A percentile compares a stretch with the other conserved stretches of the same genome.
phyloP scores from a whole-genome alignment of 805 yeast species.

The Myxozyma vanderwaltii region DNA sequence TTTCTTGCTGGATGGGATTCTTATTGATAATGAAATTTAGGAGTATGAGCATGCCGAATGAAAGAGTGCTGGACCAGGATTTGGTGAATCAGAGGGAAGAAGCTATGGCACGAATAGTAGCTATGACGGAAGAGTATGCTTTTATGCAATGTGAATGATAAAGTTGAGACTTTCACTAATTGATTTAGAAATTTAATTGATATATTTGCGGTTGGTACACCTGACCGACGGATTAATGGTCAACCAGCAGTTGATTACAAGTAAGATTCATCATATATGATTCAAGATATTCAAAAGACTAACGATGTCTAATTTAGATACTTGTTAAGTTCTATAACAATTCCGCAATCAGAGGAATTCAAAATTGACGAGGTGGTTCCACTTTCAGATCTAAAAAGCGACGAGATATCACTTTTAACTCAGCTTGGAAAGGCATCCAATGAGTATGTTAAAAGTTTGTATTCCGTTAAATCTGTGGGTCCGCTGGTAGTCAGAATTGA shows the following conservation, averaged over 20 bases:
- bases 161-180: not conserved
- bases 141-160: not conserved
- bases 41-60: slow-evolving; percentile 23
- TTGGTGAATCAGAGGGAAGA: slow-evolving; percentile 19
- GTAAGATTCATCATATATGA: slow-evolving; percentile 6
- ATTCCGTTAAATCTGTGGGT: slow-evolving; percentile 26
- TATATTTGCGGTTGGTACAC: slow-evolving; percentile 32
- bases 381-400: slow-evolving; percentile 5
- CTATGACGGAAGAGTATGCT: slow-evolving; percentile 30
- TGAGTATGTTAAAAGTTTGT: slow-evolving; percentile 22
- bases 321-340: slow-evolving; percentile 12
- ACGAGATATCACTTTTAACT: slow-evolving; percentile 17
- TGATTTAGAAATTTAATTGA: slow-evolving; percentile 28
- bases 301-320: slow-evolving; percentile 1
- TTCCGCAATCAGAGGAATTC: slow-evolving; percentile 2
- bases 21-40: not conserved
- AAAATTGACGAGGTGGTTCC: slow-evolving; percentile 7
- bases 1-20: not conserved
- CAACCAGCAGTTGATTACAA: slow-evolving; percentile 23
- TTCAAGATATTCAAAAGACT: not conserved
- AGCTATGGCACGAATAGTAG: slow-evolving; percentile 31
- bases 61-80: slow-evolving; percentile 3
- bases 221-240: slow-evolving; percentile 24
- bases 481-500: slow-evolving; percentile 28
- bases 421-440: slow-evolving; percentile 23